Conservation (phyloP, 2,329 filamentous ascomycete genomes). For the Pestalotiopsis sp. region DNA sequence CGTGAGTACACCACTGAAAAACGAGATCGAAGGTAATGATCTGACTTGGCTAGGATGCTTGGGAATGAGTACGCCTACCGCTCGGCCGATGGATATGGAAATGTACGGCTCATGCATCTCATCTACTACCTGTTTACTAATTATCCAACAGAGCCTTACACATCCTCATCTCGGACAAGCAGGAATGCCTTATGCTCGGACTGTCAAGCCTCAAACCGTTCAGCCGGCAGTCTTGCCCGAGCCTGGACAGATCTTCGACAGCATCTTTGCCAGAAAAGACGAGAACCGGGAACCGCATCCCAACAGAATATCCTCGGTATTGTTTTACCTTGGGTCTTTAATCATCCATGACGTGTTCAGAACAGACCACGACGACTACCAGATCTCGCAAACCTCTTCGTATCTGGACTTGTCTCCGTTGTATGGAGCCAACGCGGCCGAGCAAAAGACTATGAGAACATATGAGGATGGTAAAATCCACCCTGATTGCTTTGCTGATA, state of each 20-base stretch:
- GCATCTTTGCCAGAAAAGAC: conserved; percentile 61
- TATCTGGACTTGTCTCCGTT: conserved; percentile 74
- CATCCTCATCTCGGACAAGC: conserved; percentile 67
- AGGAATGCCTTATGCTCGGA: conserved; percentile 69
- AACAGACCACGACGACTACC: conserved; percentile 9
- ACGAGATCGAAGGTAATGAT: not conserved
- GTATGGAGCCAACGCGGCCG: conserved; percentile 69
- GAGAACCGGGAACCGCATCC: conserved; percentile 64
- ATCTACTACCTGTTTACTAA: not conserved
- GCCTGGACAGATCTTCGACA: conserved; percentile 69
- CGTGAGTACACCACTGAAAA: not conserved
- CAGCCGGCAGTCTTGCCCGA: conserved; percentile 66
- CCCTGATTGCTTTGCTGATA: conserved; percentile 72
- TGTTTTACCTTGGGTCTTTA: conserved; percentile 77
- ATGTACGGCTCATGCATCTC: not conserved
- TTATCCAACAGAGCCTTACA: conserved; percentile 54
- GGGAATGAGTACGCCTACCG: conserved; percentile 14
- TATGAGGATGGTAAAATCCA: conserved; percentile 75
- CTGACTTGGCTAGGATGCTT: not conserved
- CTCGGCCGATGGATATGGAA: conserved; percentile 16
- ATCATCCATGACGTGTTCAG: conserved; percentile 48
- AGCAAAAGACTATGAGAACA: conserved; percentile 69
- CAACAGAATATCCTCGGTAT: conserved; percentile 72
- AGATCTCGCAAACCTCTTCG: conserved; percentile 65
- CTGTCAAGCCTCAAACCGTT: conserved; percentile 59